Conservation (phyloP, 164 flowering plant species). For the Taxillus chinensis region DNA sequence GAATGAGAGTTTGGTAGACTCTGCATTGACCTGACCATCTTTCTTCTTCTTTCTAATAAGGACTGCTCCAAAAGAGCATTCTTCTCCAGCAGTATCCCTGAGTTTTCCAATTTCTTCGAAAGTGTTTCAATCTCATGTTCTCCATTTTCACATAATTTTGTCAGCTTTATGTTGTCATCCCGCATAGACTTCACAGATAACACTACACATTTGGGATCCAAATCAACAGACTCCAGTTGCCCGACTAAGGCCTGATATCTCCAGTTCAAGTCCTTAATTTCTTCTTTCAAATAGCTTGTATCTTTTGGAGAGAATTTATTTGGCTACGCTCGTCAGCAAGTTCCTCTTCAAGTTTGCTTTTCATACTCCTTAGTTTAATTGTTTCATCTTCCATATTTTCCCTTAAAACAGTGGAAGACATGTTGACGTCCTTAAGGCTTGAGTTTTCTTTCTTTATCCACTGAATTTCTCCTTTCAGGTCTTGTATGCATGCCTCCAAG, state of each 20-base stretch:
- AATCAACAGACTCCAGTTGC: constrained; percentile 58
- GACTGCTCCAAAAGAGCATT: constrained; percentile 28
- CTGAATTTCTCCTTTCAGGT: constrained; percentile 43
- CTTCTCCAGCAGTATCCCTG: constrained; percentile 36
- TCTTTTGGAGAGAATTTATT: constrained; percentile 55
- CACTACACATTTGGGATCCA: constrained; percentile 40
- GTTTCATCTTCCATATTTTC: constrained; percentile 49
- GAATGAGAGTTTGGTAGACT: constrained; percentile 41
- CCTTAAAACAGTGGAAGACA: constrained; percentile 31
- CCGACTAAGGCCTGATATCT: constrained; percentile 37
- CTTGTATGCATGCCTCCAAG: constrained; percentile 42
- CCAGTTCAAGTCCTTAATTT: constrained; percentile 39
- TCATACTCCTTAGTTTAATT: constrained; percentile 42
- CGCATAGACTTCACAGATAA: constrained; percentile 55
- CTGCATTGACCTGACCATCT: constrained; percentile 42
- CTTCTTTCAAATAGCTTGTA: constrained; percentile 47
- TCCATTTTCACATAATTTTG: constrained; percentile 33
- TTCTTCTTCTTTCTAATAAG: constrained; percentile 18
- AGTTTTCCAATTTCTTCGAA: constrained; percentile 35
- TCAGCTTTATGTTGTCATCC: constrained; percentile 59
- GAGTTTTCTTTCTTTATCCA: constrained; percentile 43
- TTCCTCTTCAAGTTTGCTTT: constrained; percentile 63
- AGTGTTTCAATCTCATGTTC: constrained; percentile 41
- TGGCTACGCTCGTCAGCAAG: constrained; percentile 36
- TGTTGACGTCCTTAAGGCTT: constrained; percentile 43